Conservation (phyloP, 2,329 filamentous ascomycete species). For the Capronia coronata region DNA sequence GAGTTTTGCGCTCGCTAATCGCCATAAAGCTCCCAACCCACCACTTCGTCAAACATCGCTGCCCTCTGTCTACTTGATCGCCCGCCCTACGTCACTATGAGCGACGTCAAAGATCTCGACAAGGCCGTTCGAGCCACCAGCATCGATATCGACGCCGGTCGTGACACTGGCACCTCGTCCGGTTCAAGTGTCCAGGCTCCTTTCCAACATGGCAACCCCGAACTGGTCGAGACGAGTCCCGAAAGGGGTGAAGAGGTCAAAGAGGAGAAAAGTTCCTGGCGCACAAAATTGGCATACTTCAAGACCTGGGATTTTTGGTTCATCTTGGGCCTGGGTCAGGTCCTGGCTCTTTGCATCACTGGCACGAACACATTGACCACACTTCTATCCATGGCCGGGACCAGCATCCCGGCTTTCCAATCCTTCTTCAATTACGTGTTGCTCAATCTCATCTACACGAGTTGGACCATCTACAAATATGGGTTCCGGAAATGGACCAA, state of each 20-base stretch:
- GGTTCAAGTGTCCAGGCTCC: constrained; percentile 9
- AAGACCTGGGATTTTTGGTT: constrained; percentile 82
- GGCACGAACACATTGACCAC: constrained; percentile 84
- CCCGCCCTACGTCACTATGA: constrained; percentile 18
- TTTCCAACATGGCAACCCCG: constrained; percentile 34
- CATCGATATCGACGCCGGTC: constrained; percentile 23
- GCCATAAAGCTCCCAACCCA: constrained; percentile 43
- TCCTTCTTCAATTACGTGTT: constrained; percentile 91
- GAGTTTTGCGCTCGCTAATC: constrained; percentile 51
- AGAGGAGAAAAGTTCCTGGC: constrained; percentile 42
- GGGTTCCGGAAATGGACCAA: constrained; percentile 64
- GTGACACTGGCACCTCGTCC: constrained; percentile 17
- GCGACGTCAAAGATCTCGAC: constrained; percentile 18
- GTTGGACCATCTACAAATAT: constrained; percentile 70
- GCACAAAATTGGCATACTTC: constrained; percentile 58
- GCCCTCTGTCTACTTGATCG: background rate
- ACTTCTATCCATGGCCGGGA: constrained; percentile 61
- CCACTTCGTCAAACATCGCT: background rate
- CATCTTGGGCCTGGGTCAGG: constrained; percentile 71
- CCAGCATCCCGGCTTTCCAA: constrained; percentile 89
- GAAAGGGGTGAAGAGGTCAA: constrained; percentile 36
- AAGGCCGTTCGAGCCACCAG: constrained; percentile 21
- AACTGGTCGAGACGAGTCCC: constrained; percentile 29
- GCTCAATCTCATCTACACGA: constrained; percentile 73
- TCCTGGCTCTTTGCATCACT: constrained; percentile 83